Conservation (phyloP, 2,329 filamentous ascomycete genomes). For the Aspergillus sp. region DNA sequence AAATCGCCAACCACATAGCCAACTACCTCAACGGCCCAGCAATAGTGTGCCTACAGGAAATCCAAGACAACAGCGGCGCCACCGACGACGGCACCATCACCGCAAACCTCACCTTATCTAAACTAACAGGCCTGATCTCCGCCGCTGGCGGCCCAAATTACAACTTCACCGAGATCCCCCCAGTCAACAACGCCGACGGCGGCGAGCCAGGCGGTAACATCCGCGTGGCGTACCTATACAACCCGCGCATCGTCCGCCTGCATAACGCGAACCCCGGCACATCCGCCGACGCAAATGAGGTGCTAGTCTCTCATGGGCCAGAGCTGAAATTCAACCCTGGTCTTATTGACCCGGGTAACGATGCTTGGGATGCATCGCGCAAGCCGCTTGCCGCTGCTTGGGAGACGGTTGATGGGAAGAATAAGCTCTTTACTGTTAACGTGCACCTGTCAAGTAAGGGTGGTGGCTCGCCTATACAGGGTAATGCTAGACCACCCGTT, state of each 20-base stretch:
- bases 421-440: slow-evolving; percentile 69
- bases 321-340: slow-evolving; percentile 69
- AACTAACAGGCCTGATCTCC: slow-evolving; percentile 56
- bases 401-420: slow-evolving; percentile 56
- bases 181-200: slow-evolving; percentile 62
- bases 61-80: slow-evolving; percentile 66
- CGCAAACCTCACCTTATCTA: slow-evolving; percentile 60
- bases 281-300: slow-evolving; percentile 55
- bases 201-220: slow-evolving; percentile 71
- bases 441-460: slow-evolving; percentile 69
- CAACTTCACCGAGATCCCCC: slow-evolving; percentile 59
- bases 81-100: slow-evolving; percentile 59
- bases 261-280: slow-evolving; percentile 59
- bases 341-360: slow-evolving; percentile 62
- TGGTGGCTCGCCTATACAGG: slow-evolving; percentile 63
- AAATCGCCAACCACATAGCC: slow-evolving; percentile 65
- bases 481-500: slow-evolving; percentile 64
- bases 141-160: slow-evolving; percentile 54
- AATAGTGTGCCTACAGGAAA: slow-evolving; percentile 67
- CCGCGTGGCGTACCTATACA: slow-evolving; percentile 69
- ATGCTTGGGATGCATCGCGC: slow-evolving; percentile 60
- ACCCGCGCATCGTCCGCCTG: slow-evolving; percentile 59
- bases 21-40: slow-evolving; percentile 63
- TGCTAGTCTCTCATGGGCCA: slow-evolving; percentile 51
- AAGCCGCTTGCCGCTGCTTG: slow-evolving; percentile 69